phyloP scores from a whole-genome alignment of 75 land plant genomes.

The Picea sitchensis region DNA sequence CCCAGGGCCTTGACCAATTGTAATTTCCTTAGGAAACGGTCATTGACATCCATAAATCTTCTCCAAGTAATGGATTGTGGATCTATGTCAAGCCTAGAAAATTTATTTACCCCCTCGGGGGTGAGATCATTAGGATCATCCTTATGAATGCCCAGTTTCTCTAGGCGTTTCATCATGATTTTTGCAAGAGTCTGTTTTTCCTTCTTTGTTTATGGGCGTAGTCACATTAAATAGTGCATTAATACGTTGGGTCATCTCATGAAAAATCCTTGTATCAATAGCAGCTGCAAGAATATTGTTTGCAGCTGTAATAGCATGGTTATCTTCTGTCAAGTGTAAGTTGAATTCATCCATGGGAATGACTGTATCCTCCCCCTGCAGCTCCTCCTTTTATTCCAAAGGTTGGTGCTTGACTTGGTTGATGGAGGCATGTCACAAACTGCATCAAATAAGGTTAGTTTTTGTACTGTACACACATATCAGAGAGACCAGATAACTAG shows the following conservation, averaged over 20 bases:
- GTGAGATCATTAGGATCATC: constrained; percentile 75
- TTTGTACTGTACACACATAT: not conserved
- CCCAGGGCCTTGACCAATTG: constrained; percentile 53
- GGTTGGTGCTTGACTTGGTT: constrained; percentile 99
- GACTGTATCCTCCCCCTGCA: constrained; percentile 94
- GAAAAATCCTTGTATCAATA: constrained; percentile 88
- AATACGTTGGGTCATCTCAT: constrained; percentile 88
- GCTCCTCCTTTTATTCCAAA: constrained; percentile 99
- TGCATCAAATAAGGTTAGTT: not conserved
- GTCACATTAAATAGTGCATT: constrained; percentile 80
- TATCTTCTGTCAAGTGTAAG: constrained; percentile 91
- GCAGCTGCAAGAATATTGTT: constrained; percentile 97
- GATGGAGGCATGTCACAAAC: constrained; percentile 93
- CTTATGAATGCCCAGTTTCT: constrained; percentile 82
- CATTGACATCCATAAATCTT: constrained; percentile 96
- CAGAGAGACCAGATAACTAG: not conserved
- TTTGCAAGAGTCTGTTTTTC: constrained; percentile 64
- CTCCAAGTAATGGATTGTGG: constrained; percentile 68
- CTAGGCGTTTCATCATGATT: constrained; percentile 78
- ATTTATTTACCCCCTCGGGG: constrained; percentile 64
- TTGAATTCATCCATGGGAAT: constrained; percentile 99
- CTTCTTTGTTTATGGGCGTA: constrained; percentile 95
- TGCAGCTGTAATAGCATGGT: constrained; percentile 96
- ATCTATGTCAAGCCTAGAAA: constrained; percentile 84
- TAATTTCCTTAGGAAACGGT: constrained; percentile 86